Conservation (phyloP, 768 basidiomycete genomes). For the Hygrocybe punicea region DNA sequence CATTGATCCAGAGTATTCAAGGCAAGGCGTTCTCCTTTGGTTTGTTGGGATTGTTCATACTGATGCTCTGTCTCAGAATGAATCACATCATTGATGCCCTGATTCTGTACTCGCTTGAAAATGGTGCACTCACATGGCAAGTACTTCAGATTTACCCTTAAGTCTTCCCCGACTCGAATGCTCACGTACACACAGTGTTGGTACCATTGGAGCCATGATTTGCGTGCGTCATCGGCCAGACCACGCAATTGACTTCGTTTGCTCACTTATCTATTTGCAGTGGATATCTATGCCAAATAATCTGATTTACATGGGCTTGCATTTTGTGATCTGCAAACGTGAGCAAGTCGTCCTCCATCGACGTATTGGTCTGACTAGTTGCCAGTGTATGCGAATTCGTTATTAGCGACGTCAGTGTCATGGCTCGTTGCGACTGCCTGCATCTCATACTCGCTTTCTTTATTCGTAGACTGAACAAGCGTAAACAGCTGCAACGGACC, state of each 20-base stretch:
- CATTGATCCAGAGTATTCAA: slow-evolving; percentile 10
- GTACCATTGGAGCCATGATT: slow-evolving; percentile 46
- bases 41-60: not conserved
- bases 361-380: not conserved
- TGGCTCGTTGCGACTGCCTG: not conserved
- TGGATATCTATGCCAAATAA: slow-evolving; percentile 48
- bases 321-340: slow-evolving; percentile 55
- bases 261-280: slow-evolving; percentile 20
- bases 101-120: slow-evolving; percentile 53
- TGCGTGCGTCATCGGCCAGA: slow-evolving; percentile 32
- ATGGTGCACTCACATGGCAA: slow-evolving; percentile 49
- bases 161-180: not conserved
- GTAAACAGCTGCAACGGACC: slow-evolving; percentile 1
- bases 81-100: slow-evolving; percentile 47
- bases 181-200: slow-evolving; percentile 26
- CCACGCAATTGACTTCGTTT: not conserved
- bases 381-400: slow-evolving; percentile 50
- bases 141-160: slow-evolving; percentile 3
- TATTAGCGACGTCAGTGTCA: slow-evolving; percentile 44
- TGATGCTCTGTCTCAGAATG: slow-evolving; percentile 29
- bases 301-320: slow-evolving; percentile 51
- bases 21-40: too few species aligned
- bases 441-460: too few species aligned
- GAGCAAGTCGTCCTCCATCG: slow-evolving; percentile 8
- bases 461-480: too few species aligned